Evolutionary conservation across 176 grass and related monocot species (phyloP).

Genomic region (Ensete ventricosum): DNA sequence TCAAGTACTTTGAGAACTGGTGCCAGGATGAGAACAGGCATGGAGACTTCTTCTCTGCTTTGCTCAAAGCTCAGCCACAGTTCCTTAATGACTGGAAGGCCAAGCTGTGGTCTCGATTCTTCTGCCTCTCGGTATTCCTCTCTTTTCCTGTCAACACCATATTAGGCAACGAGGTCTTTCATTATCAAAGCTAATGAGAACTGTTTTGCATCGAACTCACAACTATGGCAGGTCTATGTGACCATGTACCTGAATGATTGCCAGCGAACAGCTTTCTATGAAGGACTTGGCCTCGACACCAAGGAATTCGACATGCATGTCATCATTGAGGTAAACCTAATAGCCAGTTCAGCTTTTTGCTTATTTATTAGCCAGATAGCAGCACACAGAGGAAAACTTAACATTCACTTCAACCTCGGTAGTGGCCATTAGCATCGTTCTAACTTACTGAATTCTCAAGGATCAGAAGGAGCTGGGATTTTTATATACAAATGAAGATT

Average conservation of each 20-base stretch:
- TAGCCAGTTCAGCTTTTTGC: neutral
- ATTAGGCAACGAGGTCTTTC: no score
- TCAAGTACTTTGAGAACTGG: no score
- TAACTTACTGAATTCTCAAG: slow-evolving; percentile 4
- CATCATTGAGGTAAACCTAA: slow-evolving; percentile 65
- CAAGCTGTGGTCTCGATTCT: slow-evolving; percentile 94
- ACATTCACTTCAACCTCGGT: no score
- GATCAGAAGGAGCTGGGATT: neutral
- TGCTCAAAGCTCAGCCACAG: slow-evolving; percentile 85
- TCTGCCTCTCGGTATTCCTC: slow-evolving; percentile 34
- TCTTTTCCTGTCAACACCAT: neutral
- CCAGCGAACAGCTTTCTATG: slow-evolving; percentile 74
- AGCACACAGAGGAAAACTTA: neutral
- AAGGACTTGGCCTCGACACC: slow-evolving; percentile 84
- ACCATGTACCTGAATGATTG: slow-evolving; percentile 99
- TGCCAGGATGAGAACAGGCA: slow-evolving; percentile 81
- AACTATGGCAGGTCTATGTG: slow-evolving; percentile 69
- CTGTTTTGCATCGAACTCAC: no score
- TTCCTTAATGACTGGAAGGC: slow-evolving; percentile 99
- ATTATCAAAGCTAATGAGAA: no score
- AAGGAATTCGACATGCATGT: slow-evolving; percentile 99
- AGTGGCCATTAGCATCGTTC: neutral
- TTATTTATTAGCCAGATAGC: neutral
- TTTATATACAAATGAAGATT: no score
- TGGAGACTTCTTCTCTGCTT: slow-evolving; percentile 84